Conservation (phyloP, 768 basidiomycete species). For the Boletus speciosus region DNA sequence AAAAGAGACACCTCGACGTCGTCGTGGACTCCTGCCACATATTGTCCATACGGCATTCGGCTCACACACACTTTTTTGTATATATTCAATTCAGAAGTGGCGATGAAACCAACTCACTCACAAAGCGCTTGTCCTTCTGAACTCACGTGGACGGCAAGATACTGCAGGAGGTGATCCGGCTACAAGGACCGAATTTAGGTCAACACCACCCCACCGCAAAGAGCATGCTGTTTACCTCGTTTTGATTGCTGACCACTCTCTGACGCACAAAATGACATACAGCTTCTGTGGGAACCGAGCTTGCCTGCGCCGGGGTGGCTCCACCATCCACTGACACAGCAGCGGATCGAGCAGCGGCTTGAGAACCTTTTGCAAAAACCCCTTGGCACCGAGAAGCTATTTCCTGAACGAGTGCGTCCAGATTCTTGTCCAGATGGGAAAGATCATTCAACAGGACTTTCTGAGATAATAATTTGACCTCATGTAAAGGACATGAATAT, state of each 20-base stretch:
- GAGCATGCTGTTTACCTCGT: constrained; percentile 45
- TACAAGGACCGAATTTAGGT: constrained; percentile 31
- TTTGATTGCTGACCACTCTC: constrained; percentile 44
- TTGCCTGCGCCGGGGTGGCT: constrained; percentile 30
- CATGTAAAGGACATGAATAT: constrained; percentile 22
- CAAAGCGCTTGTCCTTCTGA: constrained; percentile 41
- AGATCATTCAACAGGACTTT: constrained; percentile 47
- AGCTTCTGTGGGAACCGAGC: constrained; percentile 28
- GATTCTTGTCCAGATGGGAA: constrained; percentile 61
- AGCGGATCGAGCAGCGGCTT: constrained; percentile 62
- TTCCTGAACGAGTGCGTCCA: constrained; percentile 62
- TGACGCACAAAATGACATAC: constrained; percentile 46
- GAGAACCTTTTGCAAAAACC: constrained; percentile 60
- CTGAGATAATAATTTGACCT: constrained; percentile 38
- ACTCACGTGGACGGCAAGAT: constrained; percentile 48
- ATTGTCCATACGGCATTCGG: constrained; percentile 48
- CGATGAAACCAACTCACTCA: constrained; percentile 37
- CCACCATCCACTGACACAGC: constrained; percentile 34
- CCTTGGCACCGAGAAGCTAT: constrained; percentile 56
- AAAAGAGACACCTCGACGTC: constrained; percentile 47
- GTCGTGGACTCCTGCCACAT: constrained; percentile 36
- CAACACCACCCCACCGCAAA: constrained; percentile 24
- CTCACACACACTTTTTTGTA: constrained; percentile 52
- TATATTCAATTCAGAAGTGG: constrained; percentile 31
- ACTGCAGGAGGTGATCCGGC: constrained; percentile 47